These are phyloP conservation scores for Xylaria multiplex DNA, from an alignment of 2,329 filamentous ascomycete species.

Conservation along the genomic window DNA sequence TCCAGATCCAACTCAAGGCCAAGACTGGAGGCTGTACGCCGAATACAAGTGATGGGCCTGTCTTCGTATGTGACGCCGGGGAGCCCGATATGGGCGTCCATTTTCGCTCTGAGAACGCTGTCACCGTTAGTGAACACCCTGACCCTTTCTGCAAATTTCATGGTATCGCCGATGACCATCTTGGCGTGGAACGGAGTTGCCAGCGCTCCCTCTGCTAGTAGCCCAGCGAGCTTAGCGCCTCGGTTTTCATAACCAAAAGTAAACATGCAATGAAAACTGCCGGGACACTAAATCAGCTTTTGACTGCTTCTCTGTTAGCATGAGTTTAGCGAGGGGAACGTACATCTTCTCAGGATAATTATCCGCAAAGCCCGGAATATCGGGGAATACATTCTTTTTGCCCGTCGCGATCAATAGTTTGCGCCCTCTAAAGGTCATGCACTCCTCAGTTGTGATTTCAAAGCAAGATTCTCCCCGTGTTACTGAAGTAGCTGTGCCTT, in stretches of 20 bases:
- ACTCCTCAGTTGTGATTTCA: neutral
- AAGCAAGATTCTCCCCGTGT: neutral
- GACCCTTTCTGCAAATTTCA: slow-evolving; percentile 10
- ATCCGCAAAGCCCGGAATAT: slow-evolving; percentile 11
- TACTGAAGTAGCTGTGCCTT: too few species aligned
- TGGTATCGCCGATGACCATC: slow-evolving; percentile 6
- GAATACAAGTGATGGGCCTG: neutral
- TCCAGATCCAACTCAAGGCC: too few species aligned
- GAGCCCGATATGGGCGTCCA: neutral
- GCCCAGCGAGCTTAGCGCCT: neutral
- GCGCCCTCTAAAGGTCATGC: neutral
- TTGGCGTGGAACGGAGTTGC: neutral
- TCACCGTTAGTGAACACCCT: slow-evolving; percentile 19
- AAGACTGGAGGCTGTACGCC: neutral
- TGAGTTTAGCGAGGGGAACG: neutral
- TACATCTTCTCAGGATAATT: slow-evolving; percentile 13
- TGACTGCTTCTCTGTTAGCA: too few species aligned
- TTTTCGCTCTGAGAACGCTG: neutral
- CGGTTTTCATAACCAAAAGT: slow-evolving; percentile 7
- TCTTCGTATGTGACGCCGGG: slow-evolving; percentile 4
- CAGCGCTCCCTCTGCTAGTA: slow-evolving; percentile 3
- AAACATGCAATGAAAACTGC: slow-evolving; percentile 20
- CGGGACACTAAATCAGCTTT: neutral
- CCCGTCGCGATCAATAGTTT: slow-evolving; percentile 16
- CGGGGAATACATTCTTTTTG: slow-evolving; percentile 1